phyloP scores from a whole-genome alignment of 768 basidiomycete genomes.

The Termitomyces sp. region DNA sequence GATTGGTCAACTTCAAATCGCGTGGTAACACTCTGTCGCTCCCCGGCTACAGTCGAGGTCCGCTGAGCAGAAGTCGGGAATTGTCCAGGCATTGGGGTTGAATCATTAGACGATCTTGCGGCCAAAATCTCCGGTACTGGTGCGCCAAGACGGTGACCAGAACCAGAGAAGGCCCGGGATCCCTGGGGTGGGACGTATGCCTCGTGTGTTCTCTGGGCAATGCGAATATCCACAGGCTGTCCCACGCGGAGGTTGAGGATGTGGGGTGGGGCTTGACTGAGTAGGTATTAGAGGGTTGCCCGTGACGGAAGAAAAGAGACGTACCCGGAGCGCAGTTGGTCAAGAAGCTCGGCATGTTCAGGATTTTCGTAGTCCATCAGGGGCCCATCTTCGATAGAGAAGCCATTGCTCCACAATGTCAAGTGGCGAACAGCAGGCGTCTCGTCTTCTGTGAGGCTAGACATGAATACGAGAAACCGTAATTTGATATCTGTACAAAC shows the following conservation, averaged over 20 bases:
- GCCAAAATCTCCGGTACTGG: constrained; percentile 45
- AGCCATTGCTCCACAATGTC: constrained; percentile 93
- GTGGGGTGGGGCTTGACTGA: constrained; percentile 71
- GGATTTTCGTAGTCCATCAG: constrained; percentile 83
- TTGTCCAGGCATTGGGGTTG: constrained; percentile 49
- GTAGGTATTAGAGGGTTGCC: background rate
- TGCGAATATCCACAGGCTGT: constrained; percentile 81
- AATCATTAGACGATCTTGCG: constrained; percentile 3
- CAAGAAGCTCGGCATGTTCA: constrained; percentile 57
- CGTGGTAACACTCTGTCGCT: constrained; percentile 34
- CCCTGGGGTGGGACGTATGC: constrained; percentile 57
- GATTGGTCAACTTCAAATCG: constrained; percentile 79
- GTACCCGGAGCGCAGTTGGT: constrained; percentile 77
- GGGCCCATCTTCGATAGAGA: constrained; percentile 85
- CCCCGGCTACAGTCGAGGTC: constrained; percentile 10
- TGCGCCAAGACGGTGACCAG: constrained; percentile 79
- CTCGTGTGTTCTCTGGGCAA: constrained; percentile 64
- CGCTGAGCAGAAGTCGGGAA: constrained; percentile 37
- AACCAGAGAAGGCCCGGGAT: constrained; percentile 55
- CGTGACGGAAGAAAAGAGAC: constrained; percentile 23
- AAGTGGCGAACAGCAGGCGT: constrained; percentile 65
- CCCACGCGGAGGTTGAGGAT: constrained; percentile 68
- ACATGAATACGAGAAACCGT: background rate
- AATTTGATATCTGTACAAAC: constrained; percentile 11
- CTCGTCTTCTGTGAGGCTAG: constrained; percentile 23